A percentile compares a stretch with the other conserved stretches of the same genome.
phyloP scores from a whole-genome alignment of 2,329 filamentous ascomycete species.

The Neurospora sp. region DNA sequence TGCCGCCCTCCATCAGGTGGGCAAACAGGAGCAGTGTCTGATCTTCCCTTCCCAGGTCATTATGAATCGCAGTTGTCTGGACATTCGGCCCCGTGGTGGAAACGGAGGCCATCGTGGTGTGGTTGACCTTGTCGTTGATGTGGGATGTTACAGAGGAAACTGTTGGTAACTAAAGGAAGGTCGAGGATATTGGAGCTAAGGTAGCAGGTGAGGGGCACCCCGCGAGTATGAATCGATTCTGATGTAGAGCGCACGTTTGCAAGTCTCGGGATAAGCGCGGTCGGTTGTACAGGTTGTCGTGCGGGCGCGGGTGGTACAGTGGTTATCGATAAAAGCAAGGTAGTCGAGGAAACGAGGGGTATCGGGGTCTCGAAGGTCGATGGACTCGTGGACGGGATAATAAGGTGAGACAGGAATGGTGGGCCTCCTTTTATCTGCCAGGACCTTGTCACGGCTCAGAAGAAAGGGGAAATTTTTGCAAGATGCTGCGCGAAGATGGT shows the following conservation, averaged over 20 bases:
- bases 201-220: neutral
- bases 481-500: neutral
- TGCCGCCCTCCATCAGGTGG: conserved; percentile 80
- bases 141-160: neutral
- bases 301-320: neutral
- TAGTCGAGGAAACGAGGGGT: neutral
- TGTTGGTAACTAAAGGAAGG: neutral
- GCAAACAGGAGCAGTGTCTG: conserved; percentile 71
- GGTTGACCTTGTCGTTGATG: neutral
- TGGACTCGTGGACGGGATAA: neutral
- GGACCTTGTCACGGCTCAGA: neutral
- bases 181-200: neutral
- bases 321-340: neutral
- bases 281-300: neutral
- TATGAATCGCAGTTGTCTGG: neutral
- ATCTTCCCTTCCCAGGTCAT: conserved; percentile 30
- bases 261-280: neutral
- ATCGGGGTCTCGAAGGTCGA: neutral
- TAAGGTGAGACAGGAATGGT: neutral
- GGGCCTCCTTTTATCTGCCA: neutral
- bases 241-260: neutral
- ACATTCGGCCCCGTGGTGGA: neutral
- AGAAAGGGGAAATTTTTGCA: neutral
- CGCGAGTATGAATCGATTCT: neutral
- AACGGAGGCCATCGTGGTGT: neutral